Evolutionary conservation across 108 stramenopile genomes (phyloP), one percentile per base, ranked within the genome.

Genomic region (Nannochloropsis gaditana): DNA sequence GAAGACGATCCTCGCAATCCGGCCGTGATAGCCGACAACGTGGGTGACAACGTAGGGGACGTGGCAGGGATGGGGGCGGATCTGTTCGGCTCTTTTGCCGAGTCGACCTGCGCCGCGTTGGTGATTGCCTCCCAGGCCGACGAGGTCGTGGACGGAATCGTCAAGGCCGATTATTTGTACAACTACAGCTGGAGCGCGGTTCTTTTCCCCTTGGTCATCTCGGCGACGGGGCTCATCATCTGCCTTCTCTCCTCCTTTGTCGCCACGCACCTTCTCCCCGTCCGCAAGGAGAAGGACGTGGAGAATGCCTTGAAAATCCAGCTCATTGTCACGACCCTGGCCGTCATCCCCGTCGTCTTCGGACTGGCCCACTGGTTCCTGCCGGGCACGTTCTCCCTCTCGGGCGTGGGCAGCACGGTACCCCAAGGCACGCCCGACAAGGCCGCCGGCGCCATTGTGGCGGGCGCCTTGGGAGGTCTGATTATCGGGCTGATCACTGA

Each of bases 1-100:
- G 98, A 99, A 92, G 98, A 99, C 85, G 98, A 99, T 94, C 98
- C 98, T 42, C 94, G 97, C 81, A 99, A 99, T 93, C 98, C 98
- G 21, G 98, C 98, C 45, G 96, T 96, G 41, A 99, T 99, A 91
- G 98, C 98, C n/a, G 98, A 99, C 86, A 99, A 99, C 89, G 98
- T 99, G 41, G 98, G 98, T 50, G 98, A 99, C 92, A 99, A 99
- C 92, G 98, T 99, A 44, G 97, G 97, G 59, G 97, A 98, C 86
- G 96, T 98, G 41, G 97, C 98, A 81, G 96, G 97, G 87, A 99
- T 99, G 98, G 98, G 98, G 85, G 94, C 95, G 31, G 98, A 99
- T 94, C 92, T 99, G 21, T 99, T 99, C 87, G 98, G 96, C 87
- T 94, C 94, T 84, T 97, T 98, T 85, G 98, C 96, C 44, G 97